Evolutionary conservation across 2,329 filamentous ascomycete genomes (phyloP), one percentile per base, ranked within the genome.

Genomic region (Aspergillus flavus): DNA sequence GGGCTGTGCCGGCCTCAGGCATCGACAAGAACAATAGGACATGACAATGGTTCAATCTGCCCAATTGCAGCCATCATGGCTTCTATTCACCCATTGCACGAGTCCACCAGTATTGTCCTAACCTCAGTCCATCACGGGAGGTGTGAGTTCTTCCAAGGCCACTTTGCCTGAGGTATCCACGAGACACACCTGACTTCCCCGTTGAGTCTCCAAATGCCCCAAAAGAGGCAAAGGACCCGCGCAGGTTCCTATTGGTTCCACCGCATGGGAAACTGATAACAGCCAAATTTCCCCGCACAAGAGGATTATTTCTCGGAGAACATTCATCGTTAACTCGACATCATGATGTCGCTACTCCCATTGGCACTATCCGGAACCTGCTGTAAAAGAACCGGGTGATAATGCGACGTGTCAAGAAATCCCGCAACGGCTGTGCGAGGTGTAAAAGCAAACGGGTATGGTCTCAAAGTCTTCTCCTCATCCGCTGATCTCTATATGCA

Each of bases 331-430:
- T 23, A 21, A 39, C 30, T 21, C 32, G 4, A 34, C 21, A 23
- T 55, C 52, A 39, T 39, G 30, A 55, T 55, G 52, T 56, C 39
- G 32, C 63, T 55, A 75, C 67, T 65, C 81, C 72, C 23, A 81
- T 68, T 56, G 78, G 72, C 16, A 73, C 76, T 11, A 80, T 70
- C 79, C 79, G 81, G 9, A 63, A 61, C 63, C 81, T 79, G 34
- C 75, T 74, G 65, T 77, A 80, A 57, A 74, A 75, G 60, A 81
- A 72, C 36, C 78, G 72, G 63, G 82, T 81, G 45, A 83, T 65
- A 67, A 79, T 79, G 77, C 73, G 76, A 57, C 71, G 77, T 62
- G 77, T 79, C 45, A 79, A 78, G 68, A 79, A 79, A 61, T 79
- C 76, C 57, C 75, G 77, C n/a, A 78, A 78, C 61, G 77, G 77